Base-by-base conservation (phyloP, 2,329 filamentous ascomycete genomes). In the Scedosporium dehoogii region DNA sequence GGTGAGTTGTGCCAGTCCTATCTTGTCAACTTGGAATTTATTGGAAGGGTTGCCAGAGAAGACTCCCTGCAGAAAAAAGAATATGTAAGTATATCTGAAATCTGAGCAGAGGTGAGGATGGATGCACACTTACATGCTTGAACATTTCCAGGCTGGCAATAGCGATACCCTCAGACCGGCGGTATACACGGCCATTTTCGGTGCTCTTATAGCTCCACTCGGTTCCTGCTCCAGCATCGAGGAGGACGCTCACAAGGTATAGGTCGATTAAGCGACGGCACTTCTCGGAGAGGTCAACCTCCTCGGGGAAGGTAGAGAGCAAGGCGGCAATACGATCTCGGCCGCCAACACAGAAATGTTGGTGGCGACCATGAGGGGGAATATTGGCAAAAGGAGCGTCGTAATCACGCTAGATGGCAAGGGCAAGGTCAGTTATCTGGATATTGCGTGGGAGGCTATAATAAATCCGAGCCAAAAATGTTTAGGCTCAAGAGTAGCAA, bases 161-260 rank as follows among this genome's bases (percentile, higher is more conserved):
- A 7, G 92, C 92, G 62, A 97, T 81, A 7, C 92, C 92, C 73
- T 97, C 94, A 65, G 92, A 96, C 59, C 94, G 86, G 60, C 85
- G 82, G 75, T 93, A 97, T 48, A 89, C 74, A 65, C 87, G 88
- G 63, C 90, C 91, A 66, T 92, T 96, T 71, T 96, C 92, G 66
- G 87, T 87, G 71, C 91, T 96, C 78, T 90, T 94, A 78, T 96
- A 99, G 68, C 86, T 88, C 94, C 94, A 99, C 67, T 85, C 83
- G 2, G 86, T 93, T 48, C 94, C 94, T 1, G 94, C 92, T 48
- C 94, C 94, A 4, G 94, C 91, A 71, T 96, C 90, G 7, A 96
- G 81, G 59, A 96, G 78, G 6, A 94, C 90, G 59, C 90, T 93
- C 65, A 94, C 72, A 51, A 92, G 77, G 75, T 92, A 92, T 42